phyloP scores from a whole-genome alignment of 306 rosid genomes.

The Luffa acutangula region DNA sequence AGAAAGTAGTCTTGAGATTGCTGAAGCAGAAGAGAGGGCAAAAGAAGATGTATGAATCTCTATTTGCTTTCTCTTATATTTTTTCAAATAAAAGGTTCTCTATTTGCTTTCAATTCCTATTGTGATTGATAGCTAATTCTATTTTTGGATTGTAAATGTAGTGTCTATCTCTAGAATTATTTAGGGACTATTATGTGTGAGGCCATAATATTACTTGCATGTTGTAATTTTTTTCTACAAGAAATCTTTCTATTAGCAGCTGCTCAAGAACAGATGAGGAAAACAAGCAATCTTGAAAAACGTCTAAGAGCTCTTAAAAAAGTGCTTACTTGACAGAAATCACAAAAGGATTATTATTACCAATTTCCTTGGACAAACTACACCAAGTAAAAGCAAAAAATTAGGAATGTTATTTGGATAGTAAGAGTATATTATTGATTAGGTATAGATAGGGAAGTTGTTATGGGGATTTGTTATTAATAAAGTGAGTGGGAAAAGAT shows the following conservation, averaged over 20 bases:
- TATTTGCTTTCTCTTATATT: neutral
- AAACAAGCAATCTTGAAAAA: neutral
- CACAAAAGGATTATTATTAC: neutral
- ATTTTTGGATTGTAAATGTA: neutral
- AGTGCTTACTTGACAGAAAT: neutral
- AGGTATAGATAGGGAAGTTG: too few relatives aligned
- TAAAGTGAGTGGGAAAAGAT: too few relatives aligned
- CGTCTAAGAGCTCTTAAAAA: neutral
- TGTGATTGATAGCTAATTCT: neutral
- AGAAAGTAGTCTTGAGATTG: conserved; percentile 37
- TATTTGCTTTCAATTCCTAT: conserved; percentile 9
- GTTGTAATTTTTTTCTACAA: neutral
- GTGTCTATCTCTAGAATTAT: neutral
- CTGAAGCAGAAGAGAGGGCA: conserved; percentile 78
- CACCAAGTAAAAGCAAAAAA: neutral
- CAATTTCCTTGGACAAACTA: neutral
- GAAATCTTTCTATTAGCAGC: neutral
- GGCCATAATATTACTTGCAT: neutral
- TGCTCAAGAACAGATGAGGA: neutral
- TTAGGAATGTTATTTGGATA: too few relatives aligned
- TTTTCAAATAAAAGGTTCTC: conserved; percentile 4
- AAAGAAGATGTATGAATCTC: conserved; percentile 64
- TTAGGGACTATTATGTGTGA: neutral
- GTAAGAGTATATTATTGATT: too few relatives aligned
- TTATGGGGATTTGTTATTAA: too few relatives aligned